Percentiles rank a stretch among this genome's conserved stretches.
These are phyloP conservation scores for Rhizopus stolonifer DNA, from an alignment of 371 early-diverging fungal genomes.

Conservation along the genomic window DNA sequence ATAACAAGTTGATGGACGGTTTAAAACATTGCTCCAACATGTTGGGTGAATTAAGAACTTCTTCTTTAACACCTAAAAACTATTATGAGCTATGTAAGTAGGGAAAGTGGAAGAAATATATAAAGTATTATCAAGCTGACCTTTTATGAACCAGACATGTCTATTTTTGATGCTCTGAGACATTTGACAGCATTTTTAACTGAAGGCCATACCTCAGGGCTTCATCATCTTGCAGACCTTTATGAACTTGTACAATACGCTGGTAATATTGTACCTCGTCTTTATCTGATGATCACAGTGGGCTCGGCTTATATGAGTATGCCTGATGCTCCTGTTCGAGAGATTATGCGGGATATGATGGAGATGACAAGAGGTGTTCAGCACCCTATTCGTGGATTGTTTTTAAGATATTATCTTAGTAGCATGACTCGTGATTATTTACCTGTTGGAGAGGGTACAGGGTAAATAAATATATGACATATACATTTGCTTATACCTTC, in stretches of 20 bases:
- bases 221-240: conserved; percentile 89
- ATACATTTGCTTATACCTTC: neutral
- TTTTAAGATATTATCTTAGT: conserved; percentile 88
- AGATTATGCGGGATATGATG: conserved; percentile 95
- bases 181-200: conserved; percentile 81
- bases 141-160: conserved; percentile 68
- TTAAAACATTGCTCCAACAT: conserved; percentile 92
- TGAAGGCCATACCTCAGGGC: conserved; percentile 76
- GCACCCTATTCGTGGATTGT: conserved; percentile 94
- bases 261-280: conserved; percentile 90
- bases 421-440: conserved; percentile 90
- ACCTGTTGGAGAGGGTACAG: conserved; percentile 55
- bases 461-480: conserved; percentile 31
- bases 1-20: conserved; percentile 88
- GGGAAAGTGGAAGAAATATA: neutral
- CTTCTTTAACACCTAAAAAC: conserved; percentile 87
- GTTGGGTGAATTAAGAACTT: conserved; percentile 90
- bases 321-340: conserved; percentile 81
- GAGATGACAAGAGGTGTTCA: conserved; percentile 97
- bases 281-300: conserved; percentile 96
- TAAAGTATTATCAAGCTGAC: neutral
- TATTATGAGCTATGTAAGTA: conserved; percentile 92
- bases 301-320: conserved; percentile 90
- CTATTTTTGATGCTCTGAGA: conserved; percentile 90
- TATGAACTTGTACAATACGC: conserved; percentile 97